phyloP scores from a whole-genome alignment of 2,329 filamentous ascomycete species.

The Aspergillus bombycis region DNA sequence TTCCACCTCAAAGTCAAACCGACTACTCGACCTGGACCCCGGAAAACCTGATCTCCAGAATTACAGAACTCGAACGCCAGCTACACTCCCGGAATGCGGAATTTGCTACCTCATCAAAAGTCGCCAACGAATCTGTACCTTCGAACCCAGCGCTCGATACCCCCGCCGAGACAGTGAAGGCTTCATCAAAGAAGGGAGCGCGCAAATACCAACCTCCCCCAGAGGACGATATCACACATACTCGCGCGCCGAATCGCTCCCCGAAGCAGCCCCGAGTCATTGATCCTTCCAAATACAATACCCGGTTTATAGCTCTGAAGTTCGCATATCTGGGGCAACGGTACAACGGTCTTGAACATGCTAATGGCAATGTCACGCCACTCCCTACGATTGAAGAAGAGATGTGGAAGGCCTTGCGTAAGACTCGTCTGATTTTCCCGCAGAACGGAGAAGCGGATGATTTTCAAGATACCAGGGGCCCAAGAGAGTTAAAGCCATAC shows the following conservation, averaged over 20 bases:
- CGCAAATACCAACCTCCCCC: conserved; percentile 23
- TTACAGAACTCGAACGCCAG: conserved; percentile 69
- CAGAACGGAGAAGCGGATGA: conserved; percentile 48
- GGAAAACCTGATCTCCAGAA: conserved; percentile 67
- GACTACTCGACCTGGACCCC: conserved; percentile 71
- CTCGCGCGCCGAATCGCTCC: conserved; percentile 29
- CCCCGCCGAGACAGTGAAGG: conserved; percentile 1
- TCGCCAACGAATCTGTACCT: conserved; percentile 1
- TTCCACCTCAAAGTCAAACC: conserved; percentile 18
- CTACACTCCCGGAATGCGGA: conserved; percentile 56
- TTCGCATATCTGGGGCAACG: conserved; percentile 88
- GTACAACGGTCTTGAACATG: conserved; percentile 93
- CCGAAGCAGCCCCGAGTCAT: conserved; percentile 58
- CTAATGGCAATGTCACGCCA: conserved; percentile 67
- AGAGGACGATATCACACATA: conserved; percentile 29
- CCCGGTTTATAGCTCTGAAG: conserved; percentile 85
- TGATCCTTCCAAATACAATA: conserved; percentile 79
- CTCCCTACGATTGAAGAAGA: conserved; percentile 88
- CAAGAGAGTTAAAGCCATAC: conserved; percentile 44
- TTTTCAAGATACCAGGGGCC: conserved; percentile 40
- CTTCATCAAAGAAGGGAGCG: conserved; percentile 12
- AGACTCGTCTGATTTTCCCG: conserved; percentile 79
- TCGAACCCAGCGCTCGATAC: conserved; percentile 3
- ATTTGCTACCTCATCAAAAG: conserved; percentile 24
- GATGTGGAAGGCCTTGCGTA: conserved; percentile 86